Conservation (phyloP, 805 yeast species). For the Peterozyma toletana region DNA sequence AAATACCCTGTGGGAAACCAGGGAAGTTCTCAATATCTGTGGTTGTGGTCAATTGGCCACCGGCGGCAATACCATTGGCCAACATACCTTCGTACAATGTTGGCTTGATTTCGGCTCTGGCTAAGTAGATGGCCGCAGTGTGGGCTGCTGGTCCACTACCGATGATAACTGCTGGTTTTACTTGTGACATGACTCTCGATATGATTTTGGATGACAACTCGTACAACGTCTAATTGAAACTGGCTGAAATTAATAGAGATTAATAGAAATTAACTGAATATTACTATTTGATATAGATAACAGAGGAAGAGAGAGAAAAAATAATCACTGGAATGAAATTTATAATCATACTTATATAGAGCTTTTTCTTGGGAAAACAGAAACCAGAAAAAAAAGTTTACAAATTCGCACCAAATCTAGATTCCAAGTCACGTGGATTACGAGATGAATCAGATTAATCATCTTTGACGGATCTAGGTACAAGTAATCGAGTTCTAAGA, state of each 20-base stretch:
- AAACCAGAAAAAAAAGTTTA: no score
- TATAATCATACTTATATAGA: no score
- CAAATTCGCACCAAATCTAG: no score
- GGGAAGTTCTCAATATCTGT: slow-evolving; percentile 99
- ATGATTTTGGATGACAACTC: slow-evolving; percentile 1
- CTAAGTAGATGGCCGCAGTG: slow-evolving; percentile 95
- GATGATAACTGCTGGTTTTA: slow-evolving; percentile 81
- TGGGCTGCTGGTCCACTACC: slow-evolving; percentile 99
- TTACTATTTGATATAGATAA: not conserved
- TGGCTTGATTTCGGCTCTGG: slow-evolving; percentile 95
- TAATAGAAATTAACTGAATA: not conserved
- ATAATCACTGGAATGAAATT: not conserved
- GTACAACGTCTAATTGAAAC: not conserved
- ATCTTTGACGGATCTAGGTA: no score
- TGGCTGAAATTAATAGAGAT: not conserved
- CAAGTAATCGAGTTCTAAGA: no score
- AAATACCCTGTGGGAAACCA: slow-evolving; percentile 92
- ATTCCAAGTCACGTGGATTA: no score
- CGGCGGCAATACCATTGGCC: slow-evolving; percentile 98
- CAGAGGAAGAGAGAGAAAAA: not conserved
- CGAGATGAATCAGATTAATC: no score
- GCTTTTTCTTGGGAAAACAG: no score
- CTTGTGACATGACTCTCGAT: slow-evolving; percentile 6
- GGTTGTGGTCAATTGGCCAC: slow-evolving; percentile 98
- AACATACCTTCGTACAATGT: slow-evolving; percentile 90